phyloP scores from a whole-genome alignment of 179 eudicot genomes.

The Actinidia polygama region DNA sequence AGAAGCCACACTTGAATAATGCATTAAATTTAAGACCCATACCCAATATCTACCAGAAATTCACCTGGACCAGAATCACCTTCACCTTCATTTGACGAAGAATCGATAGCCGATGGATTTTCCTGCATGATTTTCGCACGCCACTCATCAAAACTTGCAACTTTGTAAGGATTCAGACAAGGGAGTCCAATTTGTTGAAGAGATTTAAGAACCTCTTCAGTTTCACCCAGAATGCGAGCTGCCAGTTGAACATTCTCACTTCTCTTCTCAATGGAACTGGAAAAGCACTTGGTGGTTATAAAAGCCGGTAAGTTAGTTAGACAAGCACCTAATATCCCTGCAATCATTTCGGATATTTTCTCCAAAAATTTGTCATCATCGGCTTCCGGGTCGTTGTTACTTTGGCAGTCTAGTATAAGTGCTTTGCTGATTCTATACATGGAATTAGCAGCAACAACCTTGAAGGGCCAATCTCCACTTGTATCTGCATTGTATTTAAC shows the following conservation, averaged over 20 bases:
- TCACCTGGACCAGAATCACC: not conserved
- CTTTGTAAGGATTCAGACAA: not conserved
- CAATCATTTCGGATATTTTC: conserved; percentile 20
- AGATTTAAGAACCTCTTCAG: conserved; percentile 24
- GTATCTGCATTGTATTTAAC: not conserved
- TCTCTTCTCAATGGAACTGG: conserved; percentile 21
- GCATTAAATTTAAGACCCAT: too few species aligned
- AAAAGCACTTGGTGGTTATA: conserved; percentile 25
- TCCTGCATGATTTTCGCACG: not conserved
- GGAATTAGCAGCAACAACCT: conserved; percentile 13
- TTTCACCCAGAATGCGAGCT: conserved; percentile 22
- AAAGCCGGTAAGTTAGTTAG: conserved; percentile 29
- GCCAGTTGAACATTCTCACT: conserved; percentile 25
- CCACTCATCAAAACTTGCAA: conserved; percentile 26
- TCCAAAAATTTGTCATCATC: not conserved
- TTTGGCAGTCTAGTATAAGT: not conserved
- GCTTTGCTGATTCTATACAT: conserved; percentile 5
- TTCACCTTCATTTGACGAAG: not conserved
- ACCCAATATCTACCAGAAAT: not conserved
- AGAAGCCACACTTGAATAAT: too few species aligned
- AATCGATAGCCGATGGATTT: not conserved
- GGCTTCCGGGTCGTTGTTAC: not conserved
- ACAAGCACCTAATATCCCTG: conserved; percentile 30
- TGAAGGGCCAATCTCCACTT: not conserved
- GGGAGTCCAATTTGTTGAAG: conserved; percentile 20